Conservation (phyloP, 169 alveolate genomes). For the Cryptosporidium muris region DNA sequence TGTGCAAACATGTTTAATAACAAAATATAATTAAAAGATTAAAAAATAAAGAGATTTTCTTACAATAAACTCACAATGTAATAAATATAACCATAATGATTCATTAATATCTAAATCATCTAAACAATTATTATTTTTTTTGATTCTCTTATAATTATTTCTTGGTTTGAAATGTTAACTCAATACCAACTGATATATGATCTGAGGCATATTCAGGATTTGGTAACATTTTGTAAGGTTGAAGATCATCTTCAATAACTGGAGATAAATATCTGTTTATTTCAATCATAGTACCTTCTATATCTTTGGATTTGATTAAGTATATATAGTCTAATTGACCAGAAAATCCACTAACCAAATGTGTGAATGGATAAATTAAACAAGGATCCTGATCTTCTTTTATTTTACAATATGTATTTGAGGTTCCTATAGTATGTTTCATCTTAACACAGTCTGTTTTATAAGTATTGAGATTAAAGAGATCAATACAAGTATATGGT, state of each 20-base stretch:
- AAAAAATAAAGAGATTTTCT: too few relatives aligned
- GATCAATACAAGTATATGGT: conserved; percentile 28
- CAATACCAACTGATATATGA: conserved; percentile 60
- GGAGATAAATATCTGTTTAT: conserved; percentile 24
- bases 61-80: too few relatives aligned
- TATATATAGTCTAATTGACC: conserved; percentile 66
- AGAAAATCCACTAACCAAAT: conserved; percentile 37
- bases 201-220: conserved; percentile 60
- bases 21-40: background rate
- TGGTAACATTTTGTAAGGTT: conserved; percentile 34
- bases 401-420: background rate
- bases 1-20: background rate
- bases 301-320: conserved; percentile 7
- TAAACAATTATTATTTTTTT: background rate
- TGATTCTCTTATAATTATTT: conserved; percentile 4
- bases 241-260: conserved; percentile 4
- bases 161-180: conserved; percentile 27
- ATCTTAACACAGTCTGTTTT: background rate
- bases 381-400: conserved; percentile 1
- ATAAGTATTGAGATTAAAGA: conserved; percentile 15
- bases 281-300: conserved; percentile 3
- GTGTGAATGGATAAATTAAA: conserved; percentile 49
- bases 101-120: too few relatives aligned
- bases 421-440: background rate
- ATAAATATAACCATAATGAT: too few relatives aligned